phyloP scores from a whole-genome alignment of 768 basidiomycete species.

The Cystofilobasidium macerans region DNA sequence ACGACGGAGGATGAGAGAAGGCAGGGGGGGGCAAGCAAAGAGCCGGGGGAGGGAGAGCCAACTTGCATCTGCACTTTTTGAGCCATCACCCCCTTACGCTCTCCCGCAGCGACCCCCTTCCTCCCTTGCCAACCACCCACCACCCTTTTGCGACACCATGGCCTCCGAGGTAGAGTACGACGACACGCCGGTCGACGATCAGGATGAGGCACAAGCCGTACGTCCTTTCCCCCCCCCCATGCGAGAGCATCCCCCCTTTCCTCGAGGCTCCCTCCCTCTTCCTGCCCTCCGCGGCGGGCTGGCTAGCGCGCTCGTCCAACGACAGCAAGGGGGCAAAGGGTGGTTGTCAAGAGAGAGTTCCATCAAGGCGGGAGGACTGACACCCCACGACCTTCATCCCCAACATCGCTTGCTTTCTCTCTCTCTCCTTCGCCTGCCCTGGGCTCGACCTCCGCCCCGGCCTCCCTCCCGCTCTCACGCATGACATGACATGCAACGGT shows the following conservation, averaged over 20 bases:
- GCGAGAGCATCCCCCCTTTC: too few relatives aligned
- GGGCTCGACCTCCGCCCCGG: background rate
- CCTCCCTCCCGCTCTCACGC: background rate
- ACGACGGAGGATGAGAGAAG: background rate
- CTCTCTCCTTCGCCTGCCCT: background rate
- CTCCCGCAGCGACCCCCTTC: background rate
- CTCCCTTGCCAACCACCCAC: background rate
- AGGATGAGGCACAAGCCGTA: conserved; percentile 16
- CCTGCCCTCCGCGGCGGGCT: too few relatives aligned
- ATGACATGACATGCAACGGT: background rate
- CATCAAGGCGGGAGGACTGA: too few relatives aligned
- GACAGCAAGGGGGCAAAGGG: too few relatives aligned
- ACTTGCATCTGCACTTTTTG: background rate
- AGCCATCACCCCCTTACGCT: too few relatives aligned
- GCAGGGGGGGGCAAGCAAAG: conserved; percentile 28
- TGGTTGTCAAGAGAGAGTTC: too few relatives aligned
- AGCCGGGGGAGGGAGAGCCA: background rate
- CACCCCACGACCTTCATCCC: too few relatives aligned
- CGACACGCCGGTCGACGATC: conserved; percentile 8
- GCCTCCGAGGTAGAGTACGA: conserved; percentile 10
- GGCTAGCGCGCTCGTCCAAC: too few relatives aligned
- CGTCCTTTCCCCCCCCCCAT: background rate
- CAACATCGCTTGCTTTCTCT: too few relatives aligned
- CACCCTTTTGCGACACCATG: background rate
- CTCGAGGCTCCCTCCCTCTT: too few relatives aligned